A percentile compares a stretch with the other conserved stretches of the same genome.
These are phyloP conservation scores for Pochonia chlamydosporia DNA, from an alignment of 2,329 filamentous ascomycete species.

Conservation along the genomic window DNA sequence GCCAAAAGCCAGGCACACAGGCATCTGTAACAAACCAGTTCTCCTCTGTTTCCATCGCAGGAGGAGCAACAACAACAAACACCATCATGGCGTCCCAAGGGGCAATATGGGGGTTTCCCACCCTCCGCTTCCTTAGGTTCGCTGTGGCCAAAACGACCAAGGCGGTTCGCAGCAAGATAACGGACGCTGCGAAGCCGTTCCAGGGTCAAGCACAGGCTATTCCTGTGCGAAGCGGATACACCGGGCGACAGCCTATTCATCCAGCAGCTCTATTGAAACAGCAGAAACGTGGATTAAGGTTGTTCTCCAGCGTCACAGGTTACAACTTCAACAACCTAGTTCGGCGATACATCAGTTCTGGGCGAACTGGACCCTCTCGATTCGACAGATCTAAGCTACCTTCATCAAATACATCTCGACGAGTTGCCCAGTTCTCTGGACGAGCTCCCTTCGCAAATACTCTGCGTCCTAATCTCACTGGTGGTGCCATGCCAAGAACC, in stretches of 20 bases:
- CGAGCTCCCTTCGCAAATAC: slow-evolving; percentile 83
- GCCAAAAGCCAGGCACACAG: not conserved
- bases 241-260: slow-evolving; percentile 46
- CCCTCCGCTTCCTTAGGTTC: slow-evolving; percentile 48
- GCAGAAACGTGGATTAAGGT: slow-evolving; percentile 36
- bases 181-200: slow-evolving; percentile 36
- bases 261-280: slow-evolving; percentile 47
- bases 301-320: slow-evolving; percentile 40
- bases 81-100: slow-evolving; percentile 48
- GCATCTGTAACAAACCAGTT: not conserved
- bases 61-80: slow-evolving; percentile 11
- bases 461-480: slow-evolving; percentile 86
- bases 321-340: slow-evolving; percentile 38
- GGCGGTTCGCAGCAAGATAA: slow-evolving; percentile 44
- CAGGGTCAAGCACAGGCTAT: slow-evolving; percentile 42
- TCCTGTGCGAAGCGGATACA: slow-evolving; percentile 32
- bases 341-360: slow-evolving; percentile 46
- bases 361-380: slow-evolving; percentile 23
- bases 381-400: slow-evolving; percentile 45
- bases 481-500: slow-evolving; percentile 75
- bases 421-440: slow-evolving; percentile 57
- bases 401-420: slow-evolving; percentile 42
- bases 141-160: slow-evolving; percentile 46
- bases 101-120: slow-evolving; percentile 52
- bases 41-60: not conserved